phyloP scores from a whole-genome alignment of 306 rosid species.

The Amphicarpaea edgeworthii region DNA sequence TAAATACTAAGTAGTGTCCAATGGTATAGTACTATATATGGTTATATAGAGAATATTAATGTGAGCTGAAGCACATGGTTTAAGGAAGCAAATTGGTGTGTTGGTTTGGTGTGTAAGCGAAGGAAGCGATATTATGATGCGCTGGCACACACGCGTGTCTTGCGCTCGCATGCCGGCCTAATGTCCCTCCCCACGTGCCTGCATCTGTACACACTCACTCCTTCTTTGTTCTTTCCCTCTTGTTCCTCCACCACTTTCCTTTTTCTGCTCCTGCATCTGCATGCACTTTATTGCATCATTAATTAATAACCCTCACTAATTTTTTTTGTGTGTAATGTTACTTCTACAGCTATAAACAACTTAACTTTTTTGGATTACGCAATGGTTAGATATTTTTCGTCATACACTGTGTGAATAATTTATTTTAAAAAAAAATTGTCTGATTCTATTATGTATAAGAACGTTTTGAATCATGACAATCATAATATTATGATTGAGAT shows the following conservation, averaged over 20 bases:
- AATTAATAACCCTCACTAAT: neutral
- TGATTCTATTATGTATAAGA: too few relatives aligned
- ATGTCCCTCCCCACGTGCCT: constrained; percentile 56
- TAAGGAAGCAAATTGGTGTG: neutral
- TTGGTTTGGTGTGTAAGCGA: constrained; percentile 25
- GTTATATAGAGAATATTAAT: too few relatives aligned
- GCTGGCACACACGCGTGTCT: constrained; percentile 72
- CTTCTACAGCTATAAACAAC: too few relatives aligned
- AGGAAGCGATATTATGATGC: constrained; percentile 53
- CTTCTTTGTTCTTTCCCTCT: neutral
- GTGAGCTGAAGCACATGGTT: constrained; percentile 11
- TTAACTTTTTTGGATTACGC: too few relatives aligned
- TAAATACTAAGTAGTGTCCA: too few relatives aligned
- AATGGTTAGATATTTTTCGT: too few relatives aligned
- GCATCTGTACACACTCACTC: constrained; percentile 34
- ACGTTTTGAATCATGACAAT: too few relatives aligned
- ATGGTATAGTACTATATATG: too few relatives aligned
- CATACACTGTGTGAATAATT: too few relatives aligned
- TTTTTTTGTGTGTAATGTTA: too few relatives aligned
- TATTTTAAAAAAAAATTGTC: too few relatives aligned
- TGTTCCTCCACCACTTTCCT: neutral
- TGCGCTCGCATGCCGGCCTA: constrained; percentile 65
- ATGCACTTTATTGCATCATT: constrained; percentile 25
- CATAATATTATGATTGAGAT: too few relatives aligned
- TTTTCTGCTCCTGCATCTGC: neutral